Evolutionary conservation across 2,329 filamentous ascomycete species (phyloP).

Genomic region (Volutella citrinella): DNA sequence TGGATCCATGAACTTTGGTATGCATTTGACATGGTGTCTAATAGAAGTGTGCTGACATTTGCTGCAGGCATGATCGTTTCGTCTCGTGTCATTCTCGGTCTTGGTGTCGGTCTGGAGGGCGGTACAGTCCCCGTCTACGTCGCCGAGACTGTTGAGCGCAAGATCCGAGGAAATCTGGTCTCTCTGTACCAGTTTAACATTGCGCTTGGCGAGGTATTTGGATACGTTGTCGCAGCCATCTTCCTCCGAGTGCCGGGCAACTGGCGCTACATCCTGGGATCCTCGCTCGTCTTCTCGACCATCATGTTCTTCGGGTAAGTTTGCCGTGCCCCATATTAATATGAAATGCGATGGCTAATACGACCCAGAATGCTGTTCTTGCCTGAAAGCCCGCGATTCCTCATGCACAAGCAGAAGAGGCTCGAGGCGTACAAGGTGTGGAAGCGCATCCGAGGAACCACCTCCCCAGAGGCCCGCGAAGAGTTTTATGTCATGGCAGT

Average conservation of each 20-base stretch:
- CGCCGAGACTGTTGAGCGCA: slow-evolving; percentile 66
- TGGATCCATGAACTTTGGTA: slow-evolving; percentile 62
- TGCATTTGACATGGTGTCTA: too few relatives aligned
- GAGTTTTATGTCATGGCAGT: slow-evolving; percentile 72
- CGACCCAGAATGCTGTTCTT: slow-evolving; percentile 64
- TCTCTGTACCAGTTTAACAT: slow-evolving; percentile 76
- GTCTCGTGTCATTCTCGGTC: slow-evolving; percentile 64
- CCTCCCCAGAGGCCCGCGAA: slow-evolving; percentile 54
- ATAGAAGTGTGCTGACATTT: too few relatives aligned
- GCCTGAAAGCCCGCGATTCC: slow-evolving; percentile 65
- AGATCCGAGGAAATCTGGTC: slow-evolving; percentile 68
- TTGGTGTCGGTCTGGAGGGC: slow-evolving; percentile 70
- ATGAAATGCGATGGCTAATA: too few relatives aligned
- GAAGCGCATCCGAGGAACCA: slow-evolving; percentile 67
- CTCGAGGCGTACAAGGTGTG: slow-evolving; percentile 58
- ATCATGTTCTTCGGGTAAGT: slow-evolving; percentile 35
- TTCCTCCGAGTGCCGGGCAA: slow-evolving; percentile 67
- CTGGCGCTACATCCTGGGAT: slow-evolving; percentile 73
- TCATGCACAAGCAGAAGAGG: slow-evolving; percentile 61
- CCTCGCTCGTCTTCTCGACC: slow-evolving; percentile 65
- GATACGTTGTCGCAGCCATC: slow-evolving; percentile 70
- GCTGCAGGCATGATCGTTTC: slow-evolving; percentile 60
- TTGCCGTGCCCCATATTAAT: slow-evolving; percentile 24
- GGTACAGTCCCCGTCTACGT: slow-evolving; percentile 75
- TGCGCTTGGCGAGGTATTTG: slow-evolving; percentile 69